A percentile compares a stretch with the other conserved stretches of the same genome.
Evolutionary conservation across 768 basidiomycete species (phyloP).

Genomic region (Naganishia vishniacii): DNA sequence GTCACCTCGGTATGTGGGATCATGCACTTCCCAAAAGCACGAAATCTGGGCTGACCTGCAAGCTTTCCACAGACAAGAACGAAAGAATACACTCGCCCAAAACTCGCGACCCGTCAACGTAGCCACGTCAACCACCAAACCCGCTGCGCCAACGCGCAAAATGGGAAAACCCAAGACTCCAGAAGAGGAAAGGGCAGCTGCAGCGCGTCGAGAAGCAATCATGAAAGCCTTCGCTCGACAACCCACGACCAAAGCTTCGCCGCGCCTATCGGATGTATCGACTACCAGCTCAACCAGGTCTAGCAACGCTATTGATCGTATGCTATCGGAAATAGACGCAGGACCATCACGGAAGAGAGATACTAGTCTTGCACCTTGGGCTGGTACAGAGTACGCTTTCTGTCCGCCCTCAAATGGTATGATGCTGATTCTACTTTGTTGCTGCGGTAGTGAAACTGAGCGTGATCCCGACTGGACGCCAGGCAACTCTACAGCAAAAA

Average conservation of each 20-base stretch:
- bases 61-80: background rate
- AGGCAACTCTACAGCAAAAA: slow-evolving; percentile 7
- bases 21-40: too few species aligned
- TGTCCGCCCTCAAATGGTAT: too few species aligned
- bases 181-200: slow-evolving; percentile 17
- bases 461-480: slow-evolving; percentile 3
- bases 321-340: slow-evolving; percentile 11
- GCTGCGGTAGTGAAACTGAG: background rate
- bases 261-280: slow-evolving; percentile 7
- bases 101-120: background rate
- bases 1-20: slow-evolving; percentile 4
- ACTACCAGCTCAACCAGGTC: slow-evolving; percentile 10
- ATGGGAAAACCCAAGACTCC: slow-evolving; percentile 14
- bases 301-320: slow-evolving; percentile 6
- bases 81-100: background rate
- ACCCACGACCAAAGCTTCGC: background rate
- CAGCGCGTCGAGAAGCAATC: slow-evolving; percentile 16
- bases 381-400: slow-evolving; percentile 4
- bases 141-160: slow-evolving; percentile 2
- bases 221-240: slow-evolving; percentile 11
- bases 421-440: background rate
- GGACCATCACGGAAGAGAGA: slow-evolving; percentile 18
- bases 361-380: slow-evolving; percentile 13
- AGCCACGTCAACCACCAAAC: background rate
- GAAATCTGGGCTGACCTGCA: too few species aligned